Evolutionary conservation across 2,329 filamentous ascomycete species (phyloP), one percentile per base, ranked within the genome.

Genomic region (Ophioceras dolichostomum): DNA sequence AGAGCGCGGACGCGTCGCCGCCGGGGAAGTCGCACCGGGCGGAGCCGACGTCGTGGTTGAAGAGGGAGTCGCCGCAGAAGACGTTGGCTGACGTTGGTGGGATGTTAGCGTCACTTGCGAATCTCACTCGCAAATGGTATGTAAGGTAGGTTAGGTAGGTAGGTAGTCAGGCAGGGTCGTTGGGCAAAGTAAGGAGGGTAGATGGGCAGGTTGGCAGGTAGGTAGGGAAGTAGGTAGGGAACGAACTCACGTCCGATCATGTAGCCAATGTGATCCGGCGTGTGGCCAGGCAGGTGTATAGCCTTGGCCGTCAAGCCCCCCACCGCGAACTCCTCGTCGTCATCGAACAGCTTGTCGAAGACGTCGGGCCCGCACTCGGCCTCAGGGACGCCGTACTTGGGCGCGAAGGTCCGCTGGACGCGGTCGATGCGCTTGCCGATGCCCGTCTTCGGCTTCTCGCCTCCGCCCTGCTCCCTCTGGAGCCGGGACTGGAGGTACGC

Each of bases 221-320:
- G n/a, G n/a, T n/a, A n/a, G n/a, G n/a, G n/a, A 32, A n/a, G 2
- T 22, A 5, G 14, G 9, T 8, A 34, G 18, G 30, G 21, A 4
- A 31, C 34, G 10, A 9, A 36, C 50, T 41, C 43, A 60, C 61
- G 52, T 50, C 68, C 70, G 36, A 78, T 65, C 24, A 56, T 52
- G 42, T 79, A 80, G 0, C 73, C 74, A 12, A 75, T 46, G 38
- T 78, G 72, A 43, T 79, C 74, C 0, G 73, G 70, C 0, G 73
- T 77, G 43, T 79, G 72, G 0, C 73, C 74, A 0, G 73, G 72
- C 0, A 79, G 62, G 44, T 77, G 66, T 0, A 78, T 48, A 0
- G 63, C 70, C 3, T 49, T 56, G 1, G 54, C 67, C 1, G 43
- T 47, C 12, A 78, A 22, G 0, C 49, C 38, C 0, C 75, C 73